These are phyloP conservation scores for Naganishia liquefaciens DNA, from an alignment of 1,284 basidiomycete genomes.

Conservation along the genomic window DNA sequence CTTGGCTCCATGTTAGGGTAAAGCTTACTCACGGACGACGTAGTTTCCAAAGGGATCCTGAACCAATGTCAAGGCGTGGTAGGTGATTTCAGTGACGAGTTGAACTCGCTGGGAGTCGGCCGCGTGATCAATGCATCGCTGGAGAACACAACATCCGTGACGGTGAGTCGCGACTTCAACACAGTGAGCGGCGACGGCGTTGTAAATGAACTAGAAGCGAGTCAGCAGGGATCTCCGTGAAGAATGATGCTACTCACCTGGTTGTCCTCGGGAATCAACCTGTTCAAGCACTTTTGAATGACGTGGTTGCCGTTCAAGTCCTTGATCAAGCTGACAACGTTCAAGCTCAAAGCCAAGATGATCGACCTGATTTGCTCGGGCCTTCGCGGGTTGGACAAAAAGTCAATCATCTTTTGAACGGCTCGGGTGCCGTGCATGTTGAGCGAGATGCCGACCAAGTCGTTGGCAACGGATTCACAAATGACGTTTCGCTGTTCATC, in stretches of 20 bases:
- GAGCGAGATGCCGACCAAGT: constrained; percentile 95
- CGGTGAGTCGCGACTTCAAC: constrained; percentile 99
- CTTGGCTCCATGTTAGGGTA: background rate
- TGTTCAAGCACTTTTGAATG: constrained; percentile 99
- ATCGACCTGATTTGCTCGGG: constrained; percentile 88
- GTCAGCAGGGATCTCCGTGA: constrained; percentile 1
- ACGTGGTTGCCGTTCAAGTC: constrained; percentile 99
- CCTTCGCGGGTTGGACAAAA: constrained; percentile 92
- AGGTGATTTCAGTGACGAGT: constrained; percentile 98
- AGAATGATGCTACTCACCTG: constrained; percentile 61
- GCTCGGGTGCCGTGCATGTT: constrained; percentile 99
- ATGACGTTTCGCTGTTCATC: constrained; percentile 97
- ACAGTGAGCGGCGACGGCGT: constrained; percentile 97
- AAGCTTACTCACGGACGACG: constrained; percentile 57
- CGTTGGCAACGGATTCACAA: constrained; percentile 95
- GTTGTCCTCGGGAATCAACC: constrained; percentile 95
- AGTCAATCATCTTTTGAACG: constrained; percentile 99
- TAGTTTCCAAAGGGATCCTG: constrained; percentile 99
- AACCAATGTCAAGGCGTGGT: constrained; percentile 94
- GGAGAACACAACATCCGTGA: constrained; percentile 97
- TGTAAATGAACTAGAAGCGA: constrained; percentile 85
- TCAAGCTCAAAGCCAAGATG: constrained; percentile 92
- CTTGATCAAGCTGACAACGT: constrained; percentile 99
- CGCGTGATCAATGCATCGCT: constrained; percentile 98
- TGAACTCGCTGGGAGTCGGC: constrained; percentile 92